phyloP scores from a whole-genome alignment of 1,139 yeast genomes.

The Saccharomycopsis phalli region DNA sequence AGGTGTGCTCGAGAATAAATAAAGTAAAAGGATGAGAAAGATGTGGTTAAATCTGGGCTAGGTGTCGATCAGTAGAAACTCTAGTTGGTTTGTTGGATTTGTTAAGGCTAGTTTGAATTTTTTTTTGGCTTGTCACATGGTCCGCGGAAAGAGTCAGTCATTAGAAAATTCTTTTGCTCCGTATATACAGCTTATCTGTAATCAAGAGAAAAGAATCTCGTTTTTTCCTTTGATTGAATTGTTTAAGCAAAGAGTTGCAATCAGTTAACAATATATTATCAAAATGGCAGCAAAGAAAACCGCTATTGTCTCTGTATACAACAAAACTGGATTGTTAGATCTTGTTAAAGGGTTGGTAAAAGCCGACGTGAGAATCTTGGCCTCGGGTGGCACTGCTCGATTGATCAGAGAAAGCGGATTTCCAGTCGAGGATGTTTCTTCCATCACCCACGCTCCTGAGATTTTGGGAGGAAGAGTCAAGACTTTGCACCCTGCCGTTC shows the following conservation, averaged over 20 bases:
- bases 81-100: too few relatives aligned
- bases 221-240: too few relatives aligned
- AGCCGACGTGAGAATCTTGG: conserved; percentile 83
- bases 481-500: conserved; percentile 97
- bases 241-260: too few relatives aligned
- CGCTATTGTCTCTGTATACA: conserved; percentile 93
- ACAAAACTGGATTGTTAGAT: conserved; percentile 92
- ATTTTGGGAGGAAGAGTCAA: conserved; percentile 98
- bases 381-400: conserved; percentile 96
- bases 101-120: too few relatives aligned
- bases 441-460: conserved; percentile 96
- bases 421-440: conserved; percentile 91
- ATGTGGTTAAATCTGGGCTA: too few relatives aligned
- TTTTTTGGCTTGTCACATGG: neutral
- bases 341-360: conserved; percentile 89
- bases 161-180: neutral
- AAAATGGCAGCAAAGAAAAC: conserved; percentile 42
- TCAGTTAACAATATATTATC: neutral
- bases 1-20: too few relatives aligned
- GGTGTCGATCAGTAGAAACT: too few relatives aligned
- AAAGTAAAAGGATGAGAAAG: too few relatives aligned
- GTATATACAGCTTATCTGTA: neutral
- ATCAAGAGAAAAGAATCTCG: too few relatives aligned
- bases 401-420: conserved; percentile 95
- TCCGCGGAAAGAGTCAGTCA: neutral